phyloP scores from a whole-genome alignment of 2,329 filamentous ascomycete species.

The Cadophora malorum region DNA sequence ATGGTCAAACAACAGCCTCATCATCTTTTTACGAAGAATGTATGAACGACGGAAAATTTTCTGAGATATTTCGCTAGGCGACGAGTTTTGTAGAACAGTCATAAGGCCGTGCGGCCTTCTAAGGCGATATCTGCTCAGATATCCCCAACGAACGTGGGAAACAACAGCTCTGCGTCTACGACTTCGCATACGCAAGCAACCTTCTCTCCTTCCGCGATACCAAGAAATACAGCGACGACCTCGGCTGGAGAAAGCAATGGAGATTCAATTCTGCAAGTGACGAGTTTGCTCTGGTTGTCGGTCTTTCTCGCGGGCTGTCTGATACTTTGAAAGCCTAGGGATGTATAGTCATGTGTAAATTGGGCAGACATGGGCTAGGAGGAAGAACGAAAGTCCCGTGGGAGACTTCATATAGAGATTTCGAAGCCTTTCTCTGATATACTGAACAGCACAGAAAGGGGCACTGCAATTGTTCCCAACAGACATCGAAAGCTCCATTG shows the following conservation, averaged over 20 bases:
- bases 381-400: not conserved
- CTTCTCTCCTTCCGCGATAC: not conserved
- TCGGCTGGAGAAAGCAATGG: not conserved
- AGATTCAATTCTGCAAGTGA: not conserved
- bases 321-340: not conserved
- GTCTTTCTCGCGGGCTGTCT: not conserved
- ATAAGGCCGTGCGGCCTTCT: not conserved
- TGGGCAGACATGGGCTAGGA: too few relatives aligned
- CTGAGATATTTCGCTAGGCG: not conserved
- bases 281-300: not conserved
- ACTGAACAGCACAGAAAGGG: not conserved
- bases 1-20: not conserved
- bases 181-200: not conserved
- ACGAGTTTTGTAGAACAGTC: not conserved
- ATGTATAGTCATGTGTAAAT: not conserved
- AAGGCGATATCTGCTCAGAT: not conserved
- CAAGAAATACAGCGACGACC: not conserved
- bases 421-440: not conserved
- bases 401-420: not conserved
- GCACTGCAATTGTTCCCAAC: not conserved
- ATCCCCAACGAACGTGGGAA: not conserved
- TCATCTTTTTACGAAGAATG: not conserved
- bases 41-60: not conserved
- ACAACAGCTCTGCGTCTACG: not conserved
- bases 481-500: not conserved